phyloP scores from a whole-genome alignment of 179 eudicot species.

The Silene noctiflora region DNA sequence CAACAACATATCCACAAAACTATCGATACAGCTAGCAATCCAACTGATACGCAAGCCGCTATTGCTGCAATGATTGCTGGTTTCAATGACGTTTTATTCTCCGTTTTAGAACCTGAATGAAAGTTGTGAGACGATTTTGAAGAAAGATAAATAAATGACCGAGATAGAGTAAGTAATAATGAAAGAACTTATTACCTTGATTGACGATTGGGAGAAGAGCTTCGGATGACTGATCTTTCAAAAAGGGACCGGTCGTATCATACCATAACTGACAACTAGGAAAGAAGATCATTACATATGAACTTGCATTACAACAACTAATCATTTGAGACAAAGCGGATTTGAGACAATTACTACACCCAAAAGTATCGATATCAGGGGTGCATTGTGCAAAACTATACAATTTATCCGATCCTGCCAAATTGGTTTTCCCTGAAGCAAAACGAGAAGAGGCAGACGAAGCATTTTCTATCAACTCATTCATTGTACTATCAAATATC shows the following conservation, averaged over 20 bases:
- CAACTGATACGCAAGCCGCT: neutral
- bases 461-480: constrained; percentile 16
- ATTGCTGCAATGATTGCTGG: constrained; percentile 16
- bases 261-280: constrained; percentile 25
- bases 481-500: neutral
- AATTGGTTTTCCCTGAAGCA: constrained; percentile 12
- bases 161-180: neutral
- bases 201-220: neutral
- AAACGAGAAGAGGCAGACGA: neutral
- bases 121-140: neutral
- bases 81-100: neutral
- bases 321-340: neutral
- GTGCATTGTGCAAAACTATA: constrained; percentile 27
- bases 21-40: neutral
- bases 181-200: neutral
- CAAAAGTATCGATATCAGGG: constrained; percentile 3
- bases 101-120: neutral
- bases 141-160: no score
- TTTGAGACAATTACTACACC: constrained; percentile 17
- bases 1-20: no score
- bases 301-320: neutral
- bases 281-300: neutral
- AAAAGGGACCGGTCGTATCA: constrained; percentile 16
- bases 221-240: neutral
- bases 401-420: neutral